Evolutionary conservation across 768 basidiomycete species (phyloP), one percentile per base, ranked within the genome.

Genomic region (Pleurotus salmoneostramineus): DNA sequence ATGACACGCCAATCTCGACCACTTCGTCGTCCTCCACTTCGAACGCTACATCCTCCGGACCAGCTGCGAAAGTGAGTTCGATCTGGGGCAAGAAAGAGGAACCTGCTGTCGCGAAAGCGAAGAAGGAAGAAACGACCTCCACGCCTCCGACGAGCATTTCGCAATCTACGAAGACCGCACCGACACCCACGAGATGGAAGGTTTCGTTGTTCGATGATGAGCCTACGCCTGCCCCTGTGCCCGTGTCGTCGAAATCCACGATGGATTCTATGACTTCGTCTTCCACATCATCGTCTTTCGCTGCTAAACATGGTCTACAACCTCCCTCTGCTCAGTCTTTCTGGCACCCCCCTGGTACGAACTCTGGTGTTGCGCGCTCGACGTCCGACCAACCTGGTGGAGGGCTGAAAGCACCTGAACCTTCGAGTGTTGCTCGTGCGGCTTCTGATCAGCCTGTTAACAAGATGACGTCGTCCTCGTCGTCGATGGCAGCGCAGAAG

Each of bases 141-240:
- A 2, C 44, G 12, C 27, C 36, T 55, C 10, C n/a, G 4, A 14
- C 14, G 33, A 15, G 14, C 3, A 5, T 14, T 14, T 15, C 34
- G 33, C 50, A 51, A 14, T 32, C 34, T 8, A 14, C 10, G 34
- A 52, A 43, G 40, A 27, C 36, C 5, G 40, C 52, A 7, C 36
- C 21, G 4, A 31, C 35, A 7, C 17, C 48, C 6, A 49, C 48
- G 31, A 49, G 33, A 15, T 31, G 48, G 33, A 55, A 55, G 52
- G 35, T 55, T 21, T 55, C 52, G 15, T 32, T 55, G 52, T 55
- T 55, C 17, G 52, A 55, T 43, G 52, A 55, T 14, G 52, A 55
- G 8, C 11, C 50, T 51, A 35, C 32, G 6, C 14, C 52, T 0
- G 35, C 40, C 12, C 21, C 40, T 37, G 50, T 14, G 6, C 33